phyloP scores from a whole-genome alignment of 805 yeast genomes.

The Schwanniomyces polymorphus region DNA sequence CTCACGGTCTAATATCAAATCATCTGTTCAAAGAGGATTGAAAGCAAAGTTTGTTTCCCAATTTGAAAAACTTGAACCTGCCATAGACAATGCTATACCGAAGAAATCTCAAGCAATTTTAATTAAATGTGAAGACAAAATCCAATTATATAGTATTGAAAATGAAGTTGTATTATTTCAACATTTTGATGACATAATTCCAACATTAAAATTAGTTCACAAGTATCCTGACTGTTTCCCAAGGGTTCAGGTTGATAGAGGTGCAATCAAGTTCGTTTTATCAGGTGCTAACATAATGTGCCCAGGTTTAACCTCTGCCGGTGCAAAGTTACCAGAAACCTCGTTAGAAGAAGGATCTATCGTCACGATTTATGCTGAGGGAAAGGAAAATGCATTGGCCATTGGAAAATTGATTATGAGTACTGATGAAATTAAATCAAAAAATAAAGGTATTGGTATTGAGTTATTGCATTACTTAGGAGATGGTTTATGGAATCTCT shows the following conservation, averaged over 20 bases:
- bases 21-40: slow-evolving; percentile 91
- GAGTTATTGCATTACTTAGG: slow-evolving; percentile 83
- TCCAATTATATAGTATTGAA: slow-evolving; percentile 73
- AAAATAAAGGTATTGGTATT: slow-evolving; percentile 87
- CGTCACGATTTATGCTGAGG: slow-evolving; percentile 87
- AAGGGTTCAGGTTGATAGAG: slow-evolving; percentile 86
- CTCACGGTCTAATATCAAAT: slow-evolving; percentile 86
- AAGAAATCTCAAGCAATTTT: slow-evolving; percentile 81
- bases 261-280: slow-evolving; percentile 93
- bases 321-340: slow-evolving; percentile 79
- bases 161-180: slow-evolving; percentile 76
- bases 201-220: slow-evolving; percentile 73
- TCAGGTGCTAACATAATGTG: slow-evolving; percentile 98
- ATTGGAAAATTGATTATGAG: slow-evolving; percentile 87
- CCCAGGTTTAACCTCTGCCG: slow-evolving; percentile 86
- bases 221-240: slow-evolving; percentile 84
- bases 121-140: slow-evolving; percentile 86
- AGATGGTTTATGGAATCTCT: slow-evolving; percentile 81
- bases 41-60: slow-evolving; percentile 71
- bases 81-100: slow-evolving; percentile 80
- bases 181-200: slow-evolving; percentile 77
- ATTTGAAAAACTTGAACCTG: slow-evolving; percentile 72
- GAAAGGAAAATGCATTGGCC: slow-evolving; percentile 88
- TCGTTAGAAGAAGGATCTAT: slow-evolving; percentile 65
- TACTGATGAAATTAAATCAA: slow-evolving; percentile 79